These are phyloP conservation scores for Buddleja alternifolia DNA, from an alignment of 257 asterid genomes.

Conservation along the genomic window DNA sequence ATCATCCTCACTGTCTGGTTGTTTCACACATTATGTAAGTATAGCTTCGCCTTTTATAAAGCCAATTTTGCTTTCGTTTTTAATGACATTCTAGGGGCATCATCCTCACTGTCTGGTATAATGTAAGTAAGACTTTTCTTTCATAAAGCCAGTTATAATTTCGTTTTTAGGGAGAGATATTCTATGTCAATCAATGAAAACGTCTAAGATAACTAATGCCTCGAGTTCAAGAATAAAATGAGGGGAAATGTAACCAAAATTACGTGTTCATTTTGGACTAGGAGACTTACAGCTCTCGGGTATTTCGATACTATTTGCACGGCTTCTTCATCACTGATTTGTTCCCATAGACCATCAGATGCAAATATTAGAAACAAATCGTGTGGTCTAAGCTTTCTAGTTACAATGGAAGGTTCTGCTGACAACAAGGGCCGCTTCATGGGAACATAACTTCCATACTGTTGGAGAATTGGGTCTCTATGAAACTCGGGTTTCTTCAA, in stretches of 20 bases:
- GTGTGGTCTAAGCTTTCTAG: constrained; percentile 73
- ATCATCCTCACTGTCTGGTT: too few relatives aligned
- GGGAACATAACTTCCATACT: constrained; percentile 61
- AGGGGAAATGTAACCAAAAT: background rate
- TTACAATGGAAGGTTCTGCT: constrained; percentile 88
- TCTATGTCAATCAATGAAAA: too few relatives aligned
- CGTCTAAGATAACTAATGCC: too few relatives aligned
- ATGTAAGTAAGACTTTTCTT: too few relatives aligned
- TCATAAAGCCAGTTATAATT: too few relatives aligned
- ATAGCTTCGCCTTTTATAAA: too few relatives aligned
- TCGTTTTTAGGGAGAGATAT: too few relatives aligned
- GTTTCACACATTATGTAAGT: too few relatives aligned
- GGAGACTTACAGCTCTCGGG: constrained; percentile 81
- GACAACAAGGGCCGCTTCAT: constrained; percentile 77
- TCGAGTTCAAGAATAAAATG: too few relatives aligned
- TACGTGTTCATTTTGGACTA: background rate
- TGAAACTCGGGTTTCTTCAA: constrained; percentile 86
- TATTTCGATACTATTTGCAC: constrained; percentile 74
- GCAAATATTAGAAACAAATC: constrained; percentile 90
- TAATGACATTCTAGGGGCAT: too few relatives aligned
- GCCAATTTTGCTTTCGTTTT: too few relatives aligned
- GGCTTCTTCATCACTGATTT: constrained; percentile 78
- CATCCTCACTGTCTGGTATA: too few relatives aligned
- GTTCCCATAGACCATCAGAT: constrained; percentile 99
- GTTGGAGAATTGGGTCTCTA: constrained; percentile 76